Evolutionary conservation across 78 protist genomes (phyloP), one percentile per base, ranked within the genome.

Genomic region (Emiliania huxleyi): DNA sequence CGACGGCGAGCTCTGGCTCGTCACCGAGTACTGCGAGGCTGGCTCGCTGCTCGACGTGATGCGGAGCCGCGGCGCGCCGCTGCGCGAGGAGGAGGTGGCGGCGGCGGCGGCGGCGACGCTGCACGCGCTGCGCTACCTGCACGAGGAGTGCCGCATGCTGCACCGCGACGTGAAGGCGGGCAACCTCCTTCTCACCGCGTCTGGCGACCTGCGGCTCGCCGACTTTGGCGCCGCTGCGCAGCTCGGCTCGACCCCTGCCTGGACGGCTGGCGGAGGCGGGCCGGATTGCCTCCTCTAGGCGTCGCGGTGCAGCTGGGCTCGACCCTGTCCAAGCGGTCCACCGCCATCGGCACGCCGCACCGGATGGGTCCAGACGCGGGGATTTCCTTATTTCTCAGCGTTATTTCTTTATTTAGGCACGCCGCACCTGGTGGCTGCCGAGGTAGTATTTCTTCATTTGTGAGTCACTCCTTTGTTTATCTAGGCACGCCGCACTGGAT

Each of bases 351-450:
- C 49, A 92, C 94, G 19, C 94, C 94, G 23, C 75, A 94, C 94
- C 98, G 98, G 98, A 97, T 98, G 99, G 99, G 99, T 11, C 99
- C 99, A 37, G 99, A 97, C 77, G 92, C 69, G 87, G n/a, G n/a
- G n/a, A n/a, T n/a, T n/a, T n/a, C n/a, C n/a, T n/a, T n/a, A n/a
- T n/a, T n/a, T n/a, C n/a, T n/a, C n/a, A n/a, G 97, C 95, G 97
- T n/a, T n/a, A n/a, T n/a, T n/a, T n/a, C n/a, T n/a, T n/a, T n/a
- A n/a, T n/a, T n/a, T n/a, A n/a, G n/a, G n/a, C n/a, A n/a, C n/a
- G n/a, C n/a, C n/a, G n/a, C n/a, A n/a, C n/a, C n/a, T n/a, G n/a
- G n/a, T n/a, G n/a, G n/a, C n/a, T n/a, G n/a, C n/a, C n/a, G n/a
- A n/a, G n/a, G n/a, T n/a, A n/a, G n/a, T n/a, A n/a, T n/a, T n/a